These are phyloP conservation scores for Talaromyces sp. DNA, from an alignment of 2,329 filamentous ascomycete species.

Conservation along the genomic window DNA sequence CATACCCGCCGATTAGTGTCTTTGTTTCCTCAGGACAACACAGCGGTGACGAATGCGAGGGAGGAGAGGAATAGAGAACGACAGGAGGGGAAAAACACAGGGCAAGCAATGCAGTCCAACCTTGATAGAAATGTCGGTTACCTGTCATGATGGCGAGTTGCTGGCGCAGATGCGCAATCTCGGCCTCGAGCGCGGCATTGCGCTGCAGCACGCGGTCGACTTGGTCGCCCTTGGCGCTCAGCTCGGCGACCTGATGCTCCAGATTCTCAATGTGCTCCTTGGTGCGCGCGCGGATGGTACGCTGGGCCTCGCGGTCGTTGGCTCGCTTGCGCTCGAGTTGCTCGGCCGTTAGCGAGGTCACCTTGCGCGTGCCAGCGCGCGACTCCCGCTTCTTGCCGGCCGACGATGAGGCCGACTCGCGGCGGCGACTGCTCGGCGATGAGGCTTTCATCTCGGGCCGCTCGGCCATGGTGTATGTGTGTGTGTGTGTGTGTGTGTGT, in stretches of 20 bases:
- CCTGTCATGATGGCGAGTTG: slow-evolving; percentile 35
- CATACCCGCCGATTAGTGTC: not conserved
- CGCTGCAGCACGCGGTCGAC: slow-evolving; percentile 48
- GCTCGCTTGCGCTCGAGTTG: slow-evolving; percentile 56
- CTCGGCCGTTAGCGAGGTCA: slow-evolving; percentile 52
- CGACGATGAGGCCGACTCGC: not conserved
- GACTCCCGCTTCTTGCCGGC: slow-evolving; percentile 35
- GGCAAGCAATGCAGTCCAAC: not conserved
- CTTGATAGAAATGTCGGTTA: slow-evolving; percentile 13
- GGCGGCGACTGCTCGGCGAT: not conserved
- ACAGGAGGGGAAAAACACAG: not conserved
- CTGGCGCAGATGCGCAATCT: slow-evolving; percentile 48
- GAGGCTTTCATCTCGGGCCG: not conserved
- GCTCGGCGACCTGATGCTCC: slow-evolving; percentile 50
- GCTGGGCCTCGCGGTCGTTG: slow-evolving; percentile 56
- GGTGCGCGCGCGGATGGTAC: slow-evolving; percentile 54
- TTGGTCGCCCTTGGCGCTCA: slow-evolving; percentile 46
- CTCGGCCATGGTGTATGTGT: too few species aligned
- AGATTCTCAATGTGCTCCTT: slow-evolving; percentile 55
- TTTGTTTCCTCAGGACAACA: not conserved
- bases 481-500: too few species aligned
- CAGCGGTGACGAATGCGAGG: not conserved
- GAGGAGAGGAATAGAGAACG: not conserved
- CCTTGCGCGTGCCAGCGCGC: slow-evolving; percentile 52
- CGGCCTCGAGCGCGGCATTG: slow-evolving; percentile 51